These are phyloP conservation scores for Apiospora sp. DNA, from an alignment of 2,329 filamentous ascomycete genomes.

Conservation along the genomic window DNA sequence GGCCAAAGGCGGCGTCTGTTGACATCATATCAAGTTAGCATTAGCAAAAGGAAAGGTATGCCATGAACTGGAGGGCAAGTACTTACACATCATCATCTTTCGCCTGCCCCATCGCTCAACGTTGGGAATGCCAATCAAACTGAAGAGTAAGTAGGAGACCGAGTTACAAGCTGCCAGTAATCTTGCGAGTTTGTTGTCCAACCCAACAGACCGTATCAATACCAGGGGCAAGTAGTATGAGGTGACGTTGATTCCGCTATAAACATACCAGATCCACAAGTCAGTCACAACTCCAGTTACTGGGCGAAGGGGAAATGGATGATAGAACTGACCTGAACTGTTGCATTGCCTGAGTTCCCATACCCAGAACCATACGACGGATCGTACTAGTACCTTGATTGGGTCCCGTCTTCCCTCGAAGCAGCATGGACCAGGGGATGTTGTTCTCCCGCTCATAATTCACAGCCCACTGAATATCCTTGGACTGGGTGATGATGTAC, in stretches of 20 bases:
- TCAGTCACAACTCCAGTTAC: neutral
- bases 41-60: neutral
- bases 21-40: no score
- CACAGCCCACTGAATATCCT: conserved; percentile 44
- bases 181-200: conserved; percentile 56
- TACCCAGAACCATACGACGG: conserved; percentile 58
- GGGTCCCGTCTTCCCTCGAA: conserved; percentile 53
- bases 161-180: conserved; percentile 59
- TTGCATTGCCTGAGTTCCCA: conserved; percentile 51
- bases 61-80: no score
- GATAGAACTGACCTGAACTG: conserved; percentile 25
- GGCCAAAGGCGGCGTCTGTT: conserved; percentile 53
- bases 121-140: conserved; percentile 37
- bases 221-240: conserved; percentile 54
- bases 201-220: conserved; percentile 59
- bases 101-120: conserved; percentile 56
- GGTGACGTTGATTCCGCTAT: conserved; percentile 44
- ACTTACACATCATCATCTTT: conserved; percentile 62
- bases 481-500: conserved; percentile 36
- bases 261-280: neutral
- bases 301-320: neutral
- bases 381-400: conserved; percentile 57
- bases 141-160: conserved; percentile 41
- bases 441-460: conserved; percentile 50
- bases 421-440: conserved; percentile 57